phyloP scores from a whole-genome alignment of 371 early-diverging fungal genomes.

The Syncephalastrum monosporum region DNA sequence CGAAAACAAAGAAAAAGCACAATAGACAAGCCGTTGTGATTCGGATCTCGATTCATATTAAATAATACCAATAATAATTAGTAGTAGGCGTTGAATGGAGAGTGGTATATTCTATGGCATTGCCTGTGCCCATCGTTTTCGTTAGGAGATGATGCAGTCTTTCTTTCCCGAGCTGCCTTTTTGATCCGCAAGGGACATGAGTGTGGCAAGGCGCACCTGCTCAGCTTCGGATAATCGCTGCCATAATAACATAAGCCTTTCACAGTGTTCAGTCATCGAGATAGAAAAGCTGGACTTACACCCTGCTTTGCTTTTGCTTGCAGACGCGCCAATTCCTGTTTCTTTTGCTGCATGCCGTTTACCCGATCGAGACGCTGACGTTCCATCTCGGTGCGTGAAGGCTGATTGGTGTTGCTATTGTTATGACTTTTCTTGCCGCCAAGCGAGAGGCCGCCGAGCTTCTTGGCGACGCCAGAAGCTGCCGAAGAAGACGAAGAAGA shows the following conservation, averaged over 20 bases:
- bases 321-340: conserved; percentile 31
- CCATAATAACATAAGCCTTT: background rate
- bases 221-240: conserved; percentile 37
- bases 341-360: conserved; percentile 11
- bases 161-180: conserved; percentile 4
- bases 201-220: conserved; percentile 37
- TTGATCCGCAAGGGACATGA: conserved; percentile 14
- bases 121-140: background rate
- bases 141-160: conserved; percentile 5
- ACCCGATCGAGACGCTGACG: conserved; percentile 18
- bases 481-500: no score
- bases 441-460: background rate
- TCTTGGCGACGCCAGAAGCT: no score
- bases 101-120: no score
- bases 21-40: no score
- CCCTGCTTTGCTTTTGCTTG: conserved; percentile 31
- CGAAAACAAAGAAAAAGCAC: no score
- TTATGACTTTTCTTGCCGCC: background rate
- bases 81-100: no score
- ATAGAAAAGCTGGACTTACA: conserved; percentile 13
- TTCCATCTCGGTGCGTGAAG: conserved; percentile 28
- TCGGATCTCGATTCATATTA: no score
- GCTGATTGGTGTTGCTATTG: conserved; percentile 4
- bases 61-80: no score
- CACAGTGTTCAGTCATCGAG: background rate